Evolutionary conservation across 2,329 filamentous ascomycete genomes (phyloP).

Genomic region (Fusarium compactum): DNA sequence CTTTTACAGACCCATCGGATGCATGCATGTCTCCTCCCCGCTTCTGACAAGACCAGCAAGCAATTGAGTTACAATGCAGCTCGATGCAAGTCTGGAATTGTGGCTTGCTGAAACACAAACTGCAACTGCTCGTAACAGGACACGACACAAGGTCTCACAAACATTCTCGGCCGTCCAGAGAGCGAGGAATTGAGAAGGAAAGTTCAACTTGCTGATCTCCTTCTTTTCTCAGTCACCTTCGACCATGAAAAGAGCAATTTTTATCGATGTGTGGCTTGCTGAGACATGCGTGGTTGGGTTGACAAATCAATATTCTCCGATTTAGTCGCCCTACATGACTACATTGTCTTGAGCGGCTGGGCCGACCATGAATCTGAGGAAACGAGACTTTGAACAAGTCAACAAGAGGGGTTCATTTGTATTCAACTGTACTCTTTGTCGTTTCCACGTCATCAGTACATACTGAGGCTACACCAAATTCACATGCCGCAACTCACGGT

Average conservation of each 20-base stretch:
- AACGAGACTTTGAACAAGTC: neutral
- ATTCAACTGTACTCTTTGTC: neutral
- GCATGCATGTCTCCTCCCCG: conserved; percentile 8
- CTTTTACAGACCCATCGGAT: conserved; percentile 10
- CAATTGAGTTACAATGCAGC: neutral
- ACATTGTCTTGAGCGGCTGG: neutral
- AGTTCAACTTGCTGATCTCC: neutral
- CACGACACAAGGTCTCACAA: conserved; percentile 1
- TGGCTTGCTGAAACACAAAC: conserved; percentile 19
- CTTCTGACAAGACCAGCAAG: conserved; percentile 1
- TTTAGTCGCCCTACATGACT: conserved; percentile 2
- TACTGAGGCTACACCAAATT: conserved; percentile 14
- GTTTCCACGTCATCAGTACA: neutral
- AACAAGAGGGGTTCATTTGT: neutral
- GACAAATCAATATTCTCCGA: conserved; percentile 21
- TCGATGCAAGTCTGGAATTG: neutral
- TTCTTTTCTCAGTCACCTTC: neutral
- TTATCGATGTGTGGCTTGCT: conserved; percentile 29
- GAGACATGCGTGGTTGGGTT: conserved; percentile 6
- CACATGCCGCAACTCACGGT: neutral
- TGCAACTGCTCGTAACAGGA: conserved; percentile 14
- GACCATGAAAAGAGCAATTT: neutral
- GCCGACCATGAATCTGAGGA: neutral
- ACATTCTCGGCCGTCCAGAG: neutral
- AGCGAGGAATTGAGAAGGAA: neutral